Evolutionary conservation across 2,329 filamentous ascomycete species (phyloP).

Genomic region (Diaporthe sp.): DNA sequence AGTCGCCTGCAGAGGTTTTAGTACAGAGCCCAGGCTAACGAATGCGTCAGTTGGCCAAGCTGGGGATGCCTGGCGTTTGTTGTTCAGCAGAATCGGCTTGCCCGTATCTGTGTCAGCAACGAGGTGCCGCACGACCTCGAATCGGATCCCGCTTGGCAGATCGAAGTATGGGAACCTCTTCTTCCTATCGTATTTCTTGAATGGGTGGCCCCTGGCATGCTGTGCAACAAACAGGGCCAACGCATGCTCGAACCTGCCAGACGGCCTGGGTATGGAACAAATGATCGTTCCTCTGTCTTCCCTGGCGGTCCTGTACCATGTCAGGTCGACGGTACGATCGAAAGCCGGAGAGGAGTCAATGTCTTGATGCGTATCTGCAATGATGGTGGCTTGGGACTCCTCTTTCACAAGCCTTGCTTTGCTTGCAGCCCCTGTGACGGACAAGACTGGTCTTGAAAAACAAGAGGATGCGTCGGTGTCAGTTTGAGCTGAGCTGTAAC

Average conservation of each 20-base stretch:
- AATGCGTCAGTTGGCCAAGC: conserved; percentile 54
- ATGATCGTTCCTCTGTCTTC: conserved; percentile 22
- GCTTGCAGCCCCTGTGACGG: background rate
- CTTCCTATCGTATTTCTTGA: conserved; percentile 5
- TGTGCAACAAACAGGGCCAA: conserved; percentile 24
- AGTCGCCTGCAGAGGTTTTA: conserved; percentile 45
- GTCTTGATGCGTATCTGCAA: background rate
- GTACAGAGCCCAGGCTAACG: conserved; percentile 45
- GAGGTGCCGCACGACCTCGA: conserved; percentile 42
- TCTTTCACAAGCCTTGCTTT: conserved; percentile 1
- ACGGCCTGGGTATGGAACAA: conserved; percentile 8
- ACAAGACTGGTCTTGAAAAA: background rate
- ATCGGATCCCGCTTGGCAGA: conserved; percentile 43
- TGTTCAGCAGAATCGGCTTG: conserved; percentile 45
- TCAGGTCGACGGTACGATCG: conserved; percentile 43
- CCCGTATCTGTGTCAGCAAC: conserved; percentile 37
- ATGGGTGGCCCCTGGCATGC: conserved; percentile 23
- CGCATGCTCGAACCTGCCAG: conserved; percentile 38
- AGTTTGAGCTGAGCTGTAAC: conserved; percentile 13
- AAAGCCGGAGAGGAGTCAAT: conserved; percentile 45
- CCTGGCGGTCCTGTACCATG: conserved; percentile 36
- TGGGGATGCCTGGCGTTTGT: conserved; percentile 47
- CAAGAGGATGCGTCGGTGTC: conserved; percentile 6
- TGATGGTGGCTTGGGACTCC: background rate
- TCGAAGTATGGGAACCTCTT: conserved; percentile 41